Evolutionary conservation across 164 flowering plant species (phyloP).

Genomic region (Berberis vulgaris): DNA sequence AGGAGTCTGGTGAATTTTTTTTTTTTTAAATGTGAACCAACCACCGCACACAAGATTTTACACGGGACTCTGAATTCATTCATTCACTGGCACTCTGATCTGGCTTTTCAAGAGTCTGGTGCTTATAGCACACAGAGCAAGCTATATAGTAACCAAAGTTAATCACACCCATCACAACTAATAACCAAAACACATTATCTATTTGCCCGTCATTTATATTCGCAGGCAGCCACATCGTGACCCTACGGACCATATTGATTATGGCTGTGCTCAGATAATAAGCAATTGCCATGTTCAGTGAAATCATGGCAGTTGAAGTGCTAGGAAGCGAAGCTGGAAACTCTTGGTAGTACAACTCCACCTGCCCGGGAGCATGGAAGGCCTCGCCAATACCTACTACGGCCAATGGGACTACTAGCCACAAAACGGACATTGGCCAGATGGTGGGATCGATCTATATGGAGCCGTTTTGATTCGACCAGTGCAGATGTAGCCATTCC

Average conservation of each 20-base stretch:
- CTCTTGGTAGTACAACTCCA: conserved; percentile 42
- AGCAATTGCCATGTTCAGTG: conserved; percentile 27
- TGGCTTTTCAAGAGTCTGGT: conserved; percentile 1
- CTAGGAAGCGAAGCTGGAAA: conserved; percentile 31
- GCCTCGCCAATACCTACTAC: conserved; percentile 50
- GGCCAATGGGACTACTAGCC: conserved; percentile 38
- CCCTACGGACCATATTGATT: conserved; percentile 26
- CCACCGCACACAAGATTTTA: too few species aligned
- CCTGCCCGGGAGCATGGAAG: conserved; percentile 56
- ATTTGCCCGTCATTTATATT: conserved; percentile 45
- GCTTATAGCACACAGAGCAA: conserved; percentile 30
- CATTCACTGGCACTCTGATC: neutral
- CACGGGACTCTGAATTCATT: too few species aligned
- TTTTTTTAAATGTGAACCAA: too few species aligned
- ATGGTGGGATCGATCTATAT: conserved; percentile 11
- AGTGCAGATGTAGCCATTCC: conserved; percentile 13
- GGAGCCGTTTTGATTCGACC: conserved; percentile 16
- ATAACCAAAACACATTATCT: conserved; percentile 41
- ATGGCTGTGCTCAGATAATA: conserved; percentile 45
- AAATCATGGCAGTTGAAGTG: conserved; percentile 34
- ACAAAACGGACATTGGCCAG: conserved; percentile 36
- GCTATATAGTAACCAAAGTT: conserved; percentile 34
- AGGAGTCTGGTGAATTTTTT: too few species aligned
- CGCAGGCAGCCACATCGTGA: conserved; percentile 50
- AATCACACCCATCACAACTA: conserved; percentile 18